A percentile compares a stretch with the other conserved stretches of the same genome.
These are phyloP conservation scores for Chalciporus chontae DNA, from an alignment of 768 basidiomycete genomes.

Conservation along the genomic window DNA sequence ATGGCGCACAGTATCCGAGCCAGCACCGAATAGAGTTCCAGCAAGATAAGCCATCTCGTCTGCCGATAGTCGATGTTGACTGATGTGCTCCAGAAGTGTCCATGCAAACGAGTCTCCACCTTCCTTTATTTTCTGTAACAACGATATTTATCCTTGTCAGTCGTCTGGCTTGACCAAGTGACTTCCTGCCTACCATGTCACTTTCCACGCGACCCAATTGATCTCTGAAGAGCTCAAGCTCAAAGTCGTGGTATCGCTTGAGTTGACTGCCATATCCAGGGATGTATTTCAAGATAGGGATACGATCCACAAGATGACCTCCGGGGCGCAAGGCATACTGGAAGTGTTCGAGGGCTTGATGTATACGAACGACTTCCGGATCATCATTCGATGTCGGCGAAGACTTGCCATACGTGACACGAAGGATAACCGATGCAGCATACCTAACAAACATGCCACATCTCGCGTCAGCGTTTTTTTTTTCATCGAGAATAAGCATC, in stretches of 20 bases:
- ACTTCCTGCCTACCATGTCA: constrained; percentile 35
- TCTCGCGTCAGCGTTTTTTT: not conserved
- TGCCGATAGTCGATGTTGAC: constrained; percentile 43
- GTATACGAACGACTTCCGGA: constrained; percentile 19
- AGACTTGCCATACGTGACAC: constrained; percentile 24
- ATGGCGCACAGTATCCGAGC: constrained; percentile 44
- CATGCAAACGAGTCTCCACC: constrained; percentile 40
- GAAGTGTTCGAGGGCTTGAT: constrained; percentile 20
- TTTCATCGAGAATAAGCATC: constrained; percentile 21
- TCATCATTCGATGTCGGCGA: constrained; percentile 19
- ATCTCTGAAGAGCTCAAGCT: constrained; percentile 45
- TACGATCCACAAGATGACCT: constrained; percentile 31
- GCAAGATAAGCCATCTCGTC: constrained; percentile 57
- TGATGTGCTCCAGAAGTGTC: constrained; percentile 47
- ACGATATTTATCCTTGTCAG: not conserved
- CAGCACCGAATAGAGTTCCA: constrained; percentile 58
- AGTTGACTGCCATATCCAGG: constrained; percentile 57
- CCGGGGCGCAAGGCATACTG: constrained; percentile 30
- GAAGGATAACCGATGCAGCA: constrained; percentile 21
- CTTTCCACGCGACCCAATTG: constrained; percentile 43
- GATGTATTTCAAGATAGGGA: constrained; percentile 39
- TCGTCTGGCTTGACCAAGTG: too few species aligned
- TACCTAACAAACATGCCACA: constrained; percentile 17
- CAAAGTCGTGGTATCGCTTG: constrained; percentile 47
- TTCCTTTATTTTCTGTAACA: constrained; percentile 6